Evolutionary conservation across 345 rosid genomes (phyloP), one percentile per base, ranked within the genome.

Genomic region (Bruguiera gymnorhiza): DNA sequence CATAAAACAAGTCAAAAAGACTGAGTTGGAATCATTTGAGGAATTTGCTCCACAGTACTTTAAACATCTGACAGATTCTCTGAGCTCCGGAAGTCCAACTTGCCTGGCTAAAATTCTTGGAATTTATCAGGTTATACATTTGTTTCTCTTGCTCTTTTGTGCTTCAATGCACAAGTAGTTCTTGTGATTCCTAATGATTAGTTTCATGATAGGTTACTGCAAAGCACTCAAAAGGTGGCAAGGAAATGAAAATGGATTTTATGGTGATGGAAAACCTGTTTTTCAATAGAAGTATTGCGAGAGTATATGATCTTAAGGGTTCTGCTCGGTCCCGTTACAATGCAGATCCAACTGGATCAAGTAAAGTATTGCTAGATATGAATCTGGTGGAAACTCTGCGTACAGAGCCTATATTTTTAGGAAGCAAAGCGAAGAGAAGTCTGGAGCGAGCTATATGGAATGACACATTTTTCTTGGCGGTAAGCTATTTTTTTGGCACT

Each of bases 251-350:
- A 81, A 89, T 92, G 91, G 97, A 96, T 81, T 57, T 92, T 56
- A 89, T 90, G 94, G 98, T 92, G 72, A 96, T 96, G 98, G 99
- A 90, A 87, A 96, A 96, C 78, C 99, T 96, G 46, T 92, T 96
- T 73, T 96, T 79, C 65, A 80, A 80, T 61, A 87, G 99, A 83
- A 87, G 57, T 36, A 86, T 96, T 66, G 82, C 87, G 0, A 87
- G 86, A 73, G 86, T 92, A 21, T 96, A 96, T 63, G 99, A 96
- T 70, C 96, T 90, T 19, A 96, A 96, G 78, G 99, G 99, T 56
- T 96, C 98, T 65, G 79, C 76, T 2, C 82, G 98, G 67, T 86
- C 94, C 23, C 83, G 98, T 6, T 92, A 90, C 78, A 96, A 96
- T 81, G 63, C 96, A 65, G 94, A 96, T 84, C 83, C 97, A 39